A percentile compares a stretch with the other conserved stretches of the same genome.
These are phyloP conservation scores for Oldenlandia corymbosa DNA, from an alignment of 257 asterid species.

Conservation along the genomic window DNA sequence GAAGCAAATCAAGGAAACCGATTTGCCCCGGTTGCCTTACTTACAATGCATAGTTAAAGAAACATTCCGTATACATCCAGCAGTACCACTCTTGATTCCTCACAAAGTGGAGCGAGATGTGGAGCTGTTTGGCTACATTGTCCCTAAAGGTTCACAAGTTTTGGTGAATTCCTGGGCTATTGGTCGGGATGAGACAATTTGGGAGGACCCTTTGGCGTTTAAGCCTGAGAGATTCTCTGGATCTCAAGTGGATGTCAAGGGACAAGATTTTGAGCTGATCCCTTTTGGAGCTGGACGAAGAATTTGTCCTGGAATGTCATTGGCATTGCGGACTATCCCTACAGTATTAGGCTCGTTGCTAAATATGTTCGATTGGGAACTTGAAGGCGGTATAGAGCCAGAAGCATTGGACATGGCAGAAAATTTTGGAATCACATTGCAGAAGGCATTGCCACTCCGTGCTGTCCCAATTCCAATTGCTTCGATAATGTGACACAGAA, in stretches of 20 bases:
- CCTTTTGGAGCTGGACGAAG: conserved; percentile 79
- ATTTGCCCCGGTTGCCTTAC: conserved; percentile 47
- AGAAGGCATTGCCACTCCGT: no score
- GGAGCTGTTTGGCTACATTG: neutral
- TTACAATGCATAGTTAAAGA: conserved; percentile 50
- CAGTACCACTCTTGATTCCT: conserved; percentile 66
- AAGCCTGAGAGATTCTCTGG: conserved; percentile 58
- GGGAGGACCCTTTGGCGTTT: conserved; percentile 55
- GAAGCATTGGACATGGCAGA: conserved; percentile 3
- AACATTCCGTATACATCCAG: conserved; percentile 63
- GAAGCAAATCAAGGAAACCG: conserved; percentile 40
- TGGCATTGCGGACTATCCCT: conserved; percentile 46
- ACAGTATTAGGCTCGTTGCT: conserved; percentile 57
- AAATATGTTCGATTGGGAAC: conserved; percentile 59
- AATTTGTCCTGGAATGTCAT: conserved; percentile 66
- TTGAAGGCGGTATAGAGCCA: conserved; percentile 25
- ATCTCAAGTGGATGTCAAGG: conserved; percentile 42
- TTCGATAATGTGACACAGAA: no score
- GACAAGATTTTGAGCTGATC: conserved; percentile 58
- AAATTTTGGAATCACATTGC: conserved; percentile 49
- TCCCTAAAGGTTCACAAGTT: neutral
- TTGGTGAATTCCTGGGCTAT: conserved; percentile 2
- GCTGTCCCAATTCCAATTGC: no score
- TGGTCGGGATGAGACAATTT: conserved; percentile 12
- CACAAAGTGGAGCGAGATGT: conserved; percentile 21